These are phyloP conservation scores for Flueggea neowawraea DNA, from an alignment of 441 rosid genomes.

Conservation along the genomic window DNA sequence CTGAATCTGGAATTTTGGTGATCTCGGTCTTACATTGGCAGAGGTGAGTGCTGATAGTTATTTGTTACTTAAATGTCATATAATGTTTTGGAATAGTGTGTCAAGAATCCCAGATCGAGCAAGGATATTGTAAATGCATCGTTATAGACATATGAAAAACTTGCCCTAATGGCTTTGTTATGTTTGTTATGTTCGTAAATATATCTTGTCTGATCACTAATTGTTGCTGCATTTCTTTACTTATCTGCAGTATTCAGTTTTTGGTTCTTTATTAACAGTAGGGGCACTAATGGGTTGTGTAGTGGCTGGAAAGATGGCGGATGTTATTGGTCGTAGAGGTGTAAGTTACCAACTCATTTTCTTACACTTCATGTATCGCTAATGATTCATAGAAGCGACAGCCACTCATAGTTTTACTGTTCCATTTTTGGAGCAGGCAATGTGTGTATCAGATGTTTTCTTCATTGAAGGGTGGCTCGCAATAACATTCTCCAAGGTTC, in stretches of 20 bases:
- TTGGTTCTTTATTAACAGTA: conserved; percentile 23
- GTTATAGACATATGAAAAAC: no score
- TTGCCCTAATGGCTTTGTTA: no score
- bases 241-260: conserved; percentile 21
- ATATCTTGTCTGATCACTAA: no score
- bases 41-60: conserved; percentile 31
- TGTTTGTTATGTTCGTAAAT: no score
- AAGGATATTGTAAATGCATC: no score
- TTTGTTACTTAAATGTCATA: not conserved
- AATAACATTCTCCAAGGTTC: conserved; percentile 21
- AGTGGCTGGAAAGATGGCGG: conserved; percentile 23
- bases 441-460: conserved; percentile 44
- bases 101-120: no score
- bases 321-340: conserved; percentile 22
- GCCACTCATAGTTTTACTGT: no score
- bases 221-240: not conserved
- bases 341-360: conserved; percentile 7
- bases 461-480: conserved; percentile 17
- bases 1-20: conserved; percentile 11
- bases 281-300: conserved; percentile 26
- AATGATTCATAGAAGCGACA: not conserved
- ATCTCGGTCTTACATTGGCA: conserved; percentile 32
- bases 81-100: not conserved
- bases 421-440: conserved; percentile 25
- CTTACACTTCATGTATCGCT: not conserved